These are phyloP conservation scores for Umbellularia californica DNA, from an alignment of 164 flowering plant genomes.

Conservation along the genomic window DNA sequence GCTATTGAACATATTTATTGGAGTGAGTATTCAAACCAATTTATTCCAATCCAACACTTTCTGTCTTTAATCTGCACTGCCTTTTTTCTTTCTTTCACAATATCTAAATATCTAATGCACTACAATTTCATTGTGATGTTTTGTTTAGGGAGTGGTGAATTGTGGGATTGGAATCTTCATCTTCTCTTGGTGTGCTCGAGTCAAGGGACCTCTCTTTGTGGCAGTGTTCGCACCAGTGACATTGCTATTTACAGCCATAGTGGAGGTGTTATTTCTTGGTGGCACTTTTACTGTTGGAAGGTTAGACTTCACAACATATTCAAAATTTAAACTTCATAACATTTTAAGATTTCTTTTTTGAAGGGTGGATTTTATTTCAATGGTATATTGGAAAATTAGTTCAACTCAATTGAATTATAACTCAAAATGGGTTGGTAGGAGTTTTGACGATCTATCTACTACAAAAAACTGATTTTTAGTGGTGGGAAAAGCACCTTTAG, in stretches of 20 bases:
- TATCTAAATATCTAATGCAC: too few species aligned
- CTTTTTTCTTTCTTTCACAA: too few species aligned
- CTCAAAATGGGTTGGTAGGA: too few species aligned
- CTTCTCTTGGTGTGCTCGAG: slow-evolving; percentile 11
- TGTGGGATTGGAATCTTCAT: slow-evolving; percentile 15
- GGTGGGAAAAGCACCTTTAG: too few species aligned
- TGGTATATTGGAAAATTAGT: background rate
- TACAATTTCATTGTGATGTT: too few species aligned
- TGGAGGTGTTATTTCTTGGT: slow-evolving; percentile 10
- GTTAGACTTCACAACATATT: background rate
- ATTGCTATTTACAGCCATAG: slow-evolving; percentile 10
- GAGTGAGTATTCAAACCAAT: slow-evolving; percentile 5
- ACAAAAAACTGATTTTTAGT: too few species aligned
- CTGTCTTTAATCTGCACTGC: too few species aligned
- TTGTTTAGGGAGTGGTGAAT: slow-evolving; percentile 12
- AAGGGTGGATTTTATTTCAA: background rate
- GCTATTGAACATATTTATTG: slow-evolving; percentile 13
- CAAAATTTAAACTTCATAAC: background rate
- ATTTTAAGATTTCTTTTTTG: background rate
- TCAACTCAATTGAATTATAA: background rate
- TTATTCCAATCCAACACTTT: background rate
- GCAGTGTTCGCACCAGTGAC: slow-evolving; percentile 14
- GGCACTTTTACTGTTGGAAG: slow-evolving; percentile 7
- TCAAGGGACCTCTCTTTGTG: slow-evolving; percentile 16
- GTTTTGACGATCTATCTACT: too few species aligned